These are phyloP conservation scores for Voacanga thouarsii DNA, from an alignment of 257 asterid genomes.

Conservation along the genomic window DNA sequence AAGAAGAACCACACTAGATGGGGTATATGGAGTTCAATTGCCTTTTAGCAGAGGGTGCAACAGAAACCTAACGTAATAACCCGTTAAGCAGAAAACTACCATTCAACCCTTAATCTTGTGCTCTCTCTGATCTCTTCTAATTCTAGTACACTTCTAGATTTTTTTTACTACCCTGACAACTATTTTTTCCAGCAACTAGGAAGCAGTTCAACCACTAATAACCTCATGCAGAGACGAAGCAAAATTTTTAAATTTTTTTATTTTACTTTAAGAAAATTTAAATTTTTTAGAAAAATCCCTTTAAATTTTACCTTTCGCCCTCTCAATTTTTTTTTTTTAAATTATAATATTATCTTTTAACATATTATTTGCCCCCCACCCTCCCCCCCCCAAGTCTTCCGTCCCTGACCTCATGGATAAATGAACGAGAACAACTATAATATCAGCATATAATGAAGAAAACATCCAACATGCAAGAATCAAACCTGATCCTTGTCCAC, in stretches of 20 bases:
- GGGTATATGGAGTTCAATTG: no score
- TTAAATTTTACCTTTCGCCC: no score
- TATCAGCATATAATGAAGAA: neutral
- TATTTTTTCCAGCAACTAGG: neutral
- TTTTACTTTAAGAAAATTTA: no score
- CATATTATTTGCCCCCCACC: no score
- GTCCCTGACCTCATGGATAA: neutral
- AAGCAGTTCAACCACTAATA: neutral
- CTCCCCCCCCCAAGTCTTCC: no score
- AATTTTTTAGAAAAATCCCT: no score
- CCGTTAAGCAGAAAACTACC: neutral
- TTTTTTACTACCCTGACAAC: neutral
- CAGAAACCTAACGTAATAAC: neutral
- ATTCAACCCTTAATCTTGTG: neutral
- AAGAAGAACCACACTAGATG: no score
- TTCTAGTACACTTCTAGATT: neutral
- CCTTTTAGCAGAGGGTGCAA: no score
- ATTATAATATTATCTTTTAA: no score
- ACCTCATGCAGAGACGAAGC: no score
- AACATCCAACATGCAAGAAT: slow-evolving; percentile 9
- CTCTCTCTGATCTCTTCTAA: neutral
- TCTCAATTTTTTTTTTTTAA: no score
- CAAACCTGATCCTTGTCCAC: slow-evolving; percentile 96
- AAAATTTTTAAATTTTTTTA: no score
- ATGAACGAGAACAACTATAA: neutral